Conservation (phyloP, 208 protist genomes). For the Leishmania gerbilli region DNA sequence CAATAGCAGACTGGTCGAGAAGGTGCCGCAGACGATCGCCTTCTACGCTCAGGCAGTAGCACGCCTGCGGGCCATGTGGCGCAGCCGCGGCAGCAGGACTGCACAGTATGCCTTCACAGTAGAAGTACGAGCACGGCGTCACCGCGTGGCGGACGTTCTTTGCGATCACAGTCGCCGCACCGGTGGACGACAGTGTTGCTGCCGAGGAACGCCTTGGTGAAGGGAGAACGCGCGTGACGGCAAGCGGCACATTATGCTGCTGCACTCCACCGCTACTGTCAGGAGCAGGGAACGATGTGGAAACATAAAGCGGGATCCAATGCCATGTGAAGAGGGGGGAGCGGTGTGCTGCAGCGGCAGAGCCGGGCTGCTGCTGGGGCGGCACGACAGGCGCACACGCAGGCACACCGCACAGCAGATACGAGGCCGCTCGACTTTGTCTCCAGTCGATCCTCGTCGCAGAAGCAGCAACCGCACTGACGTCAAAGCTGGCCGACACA, state of each 20-base stretch:
- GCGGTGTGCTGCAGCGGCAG: not conserved
- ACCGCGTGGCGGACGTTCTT: not conserved
- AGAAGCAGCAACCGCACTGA: not conserved
- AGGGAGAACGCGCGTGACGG: not conserved
- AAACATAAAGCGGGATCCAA: conserved; percentile 4
- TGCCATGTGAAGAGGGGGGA: conserved; percentile 3
- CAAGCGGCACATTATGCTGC: not conserved
- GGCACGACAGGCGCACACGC: not conserved
- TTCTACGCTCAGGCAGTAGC: conserved; percentile 3
- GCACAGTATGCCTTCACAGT: not conserved
- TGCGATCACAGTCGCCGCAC: not conserved
- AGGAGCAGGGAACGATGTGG: not conserved
- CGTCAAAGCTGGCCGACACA: not conserved
- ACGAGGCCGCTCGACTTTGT: conserved; percentile 1
- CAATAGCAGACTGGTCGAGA: conserved; percentile 1
- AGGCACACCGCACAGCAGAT: conserved; percentile 14
- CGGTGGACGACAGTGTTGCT: not conserved
- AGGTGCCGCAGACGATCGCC: conserved; percentile 3
- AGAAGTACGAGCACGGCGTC: not conserved
- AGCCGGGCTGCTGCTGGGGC: not conserved
- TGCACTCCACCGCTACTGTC: not conserved
- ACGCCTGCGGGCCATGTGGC: not conserved
- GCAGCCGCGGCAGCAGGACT: not conserved
- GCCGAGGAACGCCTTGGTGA: not conserved
- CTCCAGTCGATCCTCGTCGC: not conserved